These are phyloP conservation scores for Nidularia sp. DNA, from an alignment of 768 basidiomycete species.

Conservation along the genomic window DNA sequence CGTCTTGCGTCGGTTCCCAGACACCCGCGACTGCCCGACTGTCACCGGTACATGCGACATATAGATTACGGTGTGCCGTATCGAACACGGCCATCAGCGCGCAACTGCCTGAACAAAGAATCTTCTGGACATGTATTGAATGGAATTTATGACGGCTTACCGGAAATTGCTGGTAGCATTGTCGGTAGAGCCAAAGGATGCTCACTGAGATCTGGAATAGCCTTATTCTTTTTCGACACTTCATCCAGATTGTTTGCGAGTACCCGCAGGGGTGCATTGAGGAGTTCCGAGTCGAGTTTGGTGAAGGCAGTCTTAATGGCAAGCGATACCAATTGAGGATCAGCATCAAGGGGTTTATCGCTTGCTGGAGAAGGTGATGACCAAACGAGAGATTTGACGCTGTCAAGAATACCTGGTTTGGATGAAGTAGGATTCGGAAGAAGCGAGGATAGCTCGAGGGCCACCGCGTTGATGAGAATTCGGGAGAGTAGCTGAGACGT, in stretches of 20 bases:
- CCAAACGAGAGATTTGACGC: slow-evolving; percentile 35
- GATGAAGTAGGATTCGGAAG: slow-evolving; percentile 29
- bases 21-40: slow-evolving; percentile 94
- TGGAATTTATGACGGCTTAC: slow-evolving; percentile 23
- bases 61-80: slow-evolving; percentile 74
- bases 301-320: slow-evolving; percentile 78
- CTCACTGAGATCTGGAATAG: slow-evolving; percentile 61
- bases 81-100: slow-evolving; percentile 88
- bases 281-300: slow-evolving; percentile 80
- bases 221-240: slow-evolving; percentile 43
- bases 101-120: slow-evolving; percentile 65
- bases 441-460: slow-evolving; percentile 65
- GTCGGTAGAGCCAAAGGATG: slow-evolving; percentile 67
- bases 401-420: slow-evolving; percentile 26
- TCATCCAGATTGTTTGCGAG: slow-evolving; percentile 56
- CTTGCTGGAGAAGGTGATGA: slow-evolving; percentile 19
- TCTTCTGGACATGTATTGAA: slow-evolving; percentile 2
- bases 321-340: slow-evolving; percentile 51
- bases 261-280: slow-evolving; percentile 72
- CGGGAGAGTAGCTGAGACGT: slow-evolving; percentile 84
- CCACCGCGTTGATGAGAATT: slow-evolving; percentile 80
- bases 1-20: slow-evolving; percentile 68
- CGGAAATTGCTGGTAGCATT: slow-evolving; percentile 83
- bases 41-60: slow-evolving; percentile 91
- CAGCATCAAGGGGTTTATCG: slow-evolving; percentile 20